These are phyloP conservation scores for Coprinellus micaceus DNA, from an alignment of 768 basidiomycete genomes.

Conservation along the genomic window DNA sequence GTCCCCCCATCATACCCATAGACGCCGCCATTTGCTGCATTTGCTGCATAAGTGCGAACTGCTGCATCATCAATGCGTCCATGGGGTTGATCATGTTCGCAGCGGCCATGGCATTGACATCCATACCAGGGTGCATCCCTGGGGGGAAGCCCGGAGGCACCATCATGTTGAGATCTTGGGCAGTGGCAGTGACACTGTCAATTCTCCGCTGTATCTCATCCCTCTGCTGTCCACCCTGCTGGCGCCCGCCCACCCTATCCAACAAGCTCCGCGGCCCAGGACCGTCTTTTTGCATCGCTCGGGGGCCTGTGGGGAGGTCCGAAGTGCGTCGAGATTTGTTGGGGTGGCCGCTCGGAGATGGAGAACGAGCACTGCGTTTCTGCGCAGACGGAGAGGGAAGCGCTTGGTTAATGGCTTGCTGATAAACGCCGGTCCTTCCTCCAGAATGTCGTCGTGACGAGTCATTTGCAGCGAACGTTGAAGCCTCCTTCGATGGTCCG, in stretches of 20 bases:
- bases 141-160: conserved; percentile 45
- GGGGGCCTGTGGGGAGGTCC: conserved; percentile 80
- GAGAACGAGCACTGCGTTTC: conserved; percentile 67
- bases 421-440: conserved; percentile 60
- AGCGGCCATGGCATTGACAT: conserved; percentile 57
- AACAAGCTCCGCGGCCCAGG: conserved; percentile 57
- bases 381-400: conserved; percentile 52
- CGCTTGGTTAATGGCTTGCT: conserved; percentile 69
- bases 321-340: conserved; percentile 64
- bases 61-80: conserved; percentile 89
- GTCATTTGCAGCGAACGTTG: conserved; percentile 25
- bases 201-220: conserved; percentile 80
- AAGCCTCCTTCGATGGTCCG: conserved; percentile 27
- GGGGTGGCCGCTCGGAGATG: conserved; percentile 59
- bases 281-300: conserved; percentile 63
- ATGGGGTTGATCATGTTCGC: conserved; percentile 60
- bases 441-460: conserved; percentile 44
- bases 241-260: conserved; percentile 71
- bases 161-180: conserved; percentile 56
- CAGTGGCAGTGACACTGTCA: conserved; percentile 66
- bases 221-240: conserved; percentile 38
- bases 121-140: conserved; percentile 42
- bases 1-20: conserved; percentile 60
- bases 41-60: conserved; percentile 92
- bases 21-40: conserved; percentile 88